A percentile compares a stretch with the other conserved stretches of the same genome.
phyloP scores from a whole-genome alignment of 345 rosid genomes.

The Syzygium aqueum region DNA sequence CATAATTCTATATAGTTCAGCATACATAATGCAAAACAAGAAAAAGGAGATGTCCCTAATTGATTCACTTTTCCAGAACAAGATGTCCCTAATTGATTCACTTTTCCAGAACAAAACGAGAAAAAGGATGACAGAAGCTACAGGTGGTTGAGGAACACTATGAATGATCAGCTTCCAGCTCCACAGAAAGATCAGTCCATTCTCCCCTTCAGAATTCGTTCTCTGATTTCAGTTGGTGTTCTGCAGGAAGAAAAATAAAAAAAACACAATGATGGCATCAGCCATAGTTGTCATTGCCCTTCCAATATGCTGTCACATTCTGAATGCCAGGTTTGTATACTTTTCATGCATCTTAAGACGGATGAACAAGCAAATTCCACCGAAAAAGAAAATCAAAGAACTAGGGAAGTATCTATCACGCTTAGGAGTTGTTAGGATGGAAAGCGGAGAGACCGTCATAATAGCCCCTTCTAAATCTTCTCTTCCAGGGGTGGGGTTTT shows the following conservation, averaged over 20 bases:
- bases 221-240: conserved; percentile 76
- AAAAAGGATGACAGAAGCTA: not conserved
- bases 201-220: conserved; percentile 90
- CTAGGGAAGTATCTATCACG: not conserved
- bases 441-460: not conserved
- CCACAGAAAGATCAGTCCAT: conserved; percentile 51
- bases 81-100: too few relatives aligned
- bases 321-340: not conserved
- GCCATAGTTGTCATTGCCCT: not conserved
- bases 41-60: not conserved
- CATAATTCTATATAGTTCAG: not conserved
- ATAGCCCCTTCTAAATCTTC: not conserved
- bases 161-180: not conserved
- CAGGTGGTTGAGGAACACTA: not conserved
- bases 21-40: not conserved
- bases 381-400: not conserved
- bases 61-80: not conserved
- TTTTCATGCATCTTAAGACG: not conserved
- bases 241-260: conserved; percentile 22
- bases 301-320: not conserved
- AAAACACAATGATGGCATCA: not conserved
- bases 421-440: not conserved
- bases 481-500: not conserved
- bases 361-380: not conserved
- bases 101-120: not conserved